These are phyloP conservation scores for Kazachstania taianensis DNA, from an alignment of 805 yeast species.

Conservation along the genomic window DNA sequence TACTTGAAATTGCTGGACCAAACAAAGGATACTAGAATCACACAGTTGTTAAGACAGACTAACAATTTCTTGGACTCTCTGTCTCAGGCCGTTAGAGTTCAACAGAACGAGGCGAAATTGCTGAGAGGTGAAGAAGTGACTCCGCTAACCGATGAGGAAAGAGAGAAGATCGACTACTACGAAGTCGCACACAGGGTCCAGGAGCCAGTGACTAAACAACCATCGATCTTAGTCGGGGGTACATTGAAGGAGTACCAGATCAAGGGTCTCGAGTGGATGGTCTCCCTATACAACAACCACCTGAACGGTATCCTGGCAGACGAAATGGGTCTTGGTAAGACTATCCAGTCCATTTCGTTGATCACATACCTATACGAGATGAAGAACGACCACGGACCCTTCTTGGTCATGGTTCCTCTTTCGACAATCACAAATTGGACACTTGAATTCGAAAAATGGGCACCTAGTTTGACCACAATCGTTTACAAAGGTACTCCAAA, in stretches of 20 bases:
- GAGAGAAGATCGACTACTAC: slow-evolving; percentile 66
- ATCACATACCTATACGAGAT: slow-evolving; percentile 59
- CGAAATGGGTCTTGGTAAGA: slow-evolving; percentile 98
- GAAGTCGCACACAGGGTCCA: slow-evolving; percentile 70
- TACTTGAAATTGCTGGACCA: slow-evolving; percentile 74
- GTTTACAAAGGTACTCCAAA: slow-evolving; percentile 71
- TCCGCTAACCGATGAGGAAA: slow-evolving; percentile 39
- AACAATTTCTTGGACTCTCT: slow-evolving; percentile 67
- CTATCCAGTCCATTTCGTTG: slow-evolving; percentile 73
- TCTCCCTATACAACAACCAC: slow-evolving; percentile 86
- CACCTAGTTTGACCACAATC: slow-evolving; percentile 62
- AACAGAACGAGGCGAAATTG: slow-evolving; percentile 41
- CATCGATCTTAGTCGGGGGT: slow-evolving; percentile 66
- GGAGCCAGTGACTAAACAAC: slow-evolving; percentile 59
- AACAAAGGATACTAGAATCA: slow-evolving; percentile 79
- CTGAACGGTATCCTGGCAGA: slow-evolving; percentile 96
- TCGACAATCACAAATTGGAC: slow-evolving; percentile 84
- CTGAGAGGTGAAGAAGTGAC: slow-evolving; percentile 27
- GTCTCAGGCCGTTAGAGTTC: slow-evolving; percentile 69
- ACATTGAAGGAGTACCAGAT: slow-evolving; percentile 73
- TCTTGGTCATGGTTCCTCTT: slow-evolving; percentile 71
- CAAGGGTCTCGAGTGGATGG: slow-evolving; percentile 98
- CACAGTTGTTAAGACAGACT: slow-evolving; percentile 73
- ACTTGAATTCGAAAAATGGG: slow-evolving; percentile 80
- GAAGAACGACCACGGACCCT: slow-evolving; percentile 58